A percentile compares a stretch with the other conserved stretches of the same genome.
phyloP scores from a whole-genome alignment of 768 basidiomycete genomes.

The Kwoniella pini region DNA sequence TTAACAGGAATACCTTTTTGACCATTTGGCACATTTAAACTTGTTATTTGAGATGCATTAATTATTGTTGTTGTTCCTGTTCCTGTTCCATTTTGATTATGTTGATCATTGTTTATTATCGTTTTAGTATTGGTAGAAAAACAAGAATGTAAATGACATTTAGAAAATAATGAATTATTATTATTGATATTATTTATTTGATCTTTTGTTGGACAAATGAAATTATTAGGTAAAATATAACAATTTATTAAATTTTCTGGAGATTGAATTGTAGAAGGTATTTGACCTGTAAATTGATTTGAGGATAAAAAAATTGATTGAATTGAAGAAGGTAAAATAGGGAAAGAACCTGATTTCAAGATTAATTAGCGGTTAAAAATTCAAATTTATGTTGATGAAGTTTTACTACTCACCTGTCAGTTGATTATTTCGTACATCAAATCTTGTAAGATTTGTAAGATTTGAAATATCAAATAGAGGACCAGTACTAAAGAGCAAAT shows the following conservation, averaged over 20 bases:
- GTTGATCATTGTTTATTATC: neutral
- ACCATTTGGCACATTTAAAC: no score
- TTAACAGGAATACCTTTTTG: constrained; percentile 17
- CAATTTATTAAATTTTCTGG: constrained; percentile 14
- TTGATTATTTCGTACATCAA: constrained; percentile 24
- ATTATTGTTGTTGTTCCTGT: constrained; percentile 2
- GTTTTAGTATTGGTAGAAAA: no score
- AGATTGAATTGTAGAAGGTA: constrained; percentile 13
- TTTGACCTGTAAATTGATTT: constrained; percentile 23
- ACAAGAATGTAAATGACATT: constrained; percentile 22
- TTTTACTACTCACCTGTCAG: constrained; percentile 19
- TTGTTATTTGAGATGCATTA: constrained; percentile 3
- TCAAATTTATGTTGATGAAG: no score
- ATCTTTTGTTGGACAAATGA: constrained; percentile 18
- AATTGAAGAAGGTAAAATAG: neutral
- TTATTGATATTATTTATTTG: constrained; percentile 10
- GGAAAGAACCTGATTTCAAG: constrained; percentile 9
- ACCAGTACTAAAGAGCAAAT: constrained; percentile 16
- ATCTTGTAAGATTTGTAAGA: constrained; percentile 13
- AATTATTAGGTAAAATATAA: constrained; percentile 20
- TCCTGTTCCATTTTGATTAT: neutral
- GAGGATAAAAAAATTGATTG: constrained; percentile 16
- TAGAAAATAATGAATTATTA: constrained; percentile 3
- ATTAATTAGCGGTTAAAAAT: no score
- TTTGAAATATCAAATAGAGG: constrained; percentile 15